Evolutionary conservation across 106 monocot species (phyloP), one percentile per base, ranked within the genome.

Genomic region (Dendrobium officinale): DNA sequence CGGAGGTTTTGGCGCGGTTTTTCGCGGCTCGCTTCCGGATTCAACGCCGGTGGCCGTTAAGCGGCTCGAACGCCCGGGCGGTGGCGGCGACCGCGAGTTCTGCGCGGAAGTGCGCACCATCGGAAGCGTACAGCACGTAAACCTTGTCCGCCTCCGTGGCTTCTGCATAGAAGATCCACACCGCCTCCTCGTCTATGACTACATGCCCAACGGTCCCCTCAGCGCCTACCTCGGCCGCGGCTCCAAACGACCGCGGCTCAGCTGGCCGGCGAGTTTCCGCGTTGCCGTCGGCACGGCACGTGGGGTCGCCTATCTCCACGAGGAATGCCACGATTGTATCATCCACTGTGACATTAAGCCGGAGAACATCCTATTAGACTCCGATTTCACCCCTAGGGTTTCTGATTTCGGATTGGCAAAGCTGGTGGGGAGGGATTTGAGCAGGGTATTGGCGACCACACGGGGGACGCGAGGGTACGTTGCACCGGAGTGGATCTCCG

Each of bases 321-420:
- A 91, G 13, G 91, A 85, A 75, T 91, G 91, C 79, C 61, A 81
- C 33, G 86, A 88, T 73, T 79, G 88, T 75, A 91, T 91, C 40
- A 81, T 88, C 16, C 91, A 91, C 73, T 91, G 91, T 59, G 91
- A 91, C 54, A 88, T 91, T 24, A 91, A 91, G 86, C 91, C 91
- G 29, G 91, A 91, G 84, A 91, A 91, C 79, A 88, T 91, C 9
- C 77, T 91, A 20, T 67, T 91, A 44, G 86, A 88, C 61, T 72
- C 18, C 4, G 79, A 61, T 4, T 83, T 51, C 54, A 81, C 19
- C 13, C 73, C 91, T 2, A 91, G 83, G 81, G 82, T 91, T 29
- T 79, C 91, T 16, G 88, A 91, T 67, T 91, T 91, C 55, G 91
- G 91, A 48, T 78, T 91, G 78, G 88, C 91, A 42, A 86, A 86